These are phyloP conservation scores for Paramecium sexaurelia DNA, from an alignment of 73 alveolate genomes.

Conservation along the genomic window DNA sequence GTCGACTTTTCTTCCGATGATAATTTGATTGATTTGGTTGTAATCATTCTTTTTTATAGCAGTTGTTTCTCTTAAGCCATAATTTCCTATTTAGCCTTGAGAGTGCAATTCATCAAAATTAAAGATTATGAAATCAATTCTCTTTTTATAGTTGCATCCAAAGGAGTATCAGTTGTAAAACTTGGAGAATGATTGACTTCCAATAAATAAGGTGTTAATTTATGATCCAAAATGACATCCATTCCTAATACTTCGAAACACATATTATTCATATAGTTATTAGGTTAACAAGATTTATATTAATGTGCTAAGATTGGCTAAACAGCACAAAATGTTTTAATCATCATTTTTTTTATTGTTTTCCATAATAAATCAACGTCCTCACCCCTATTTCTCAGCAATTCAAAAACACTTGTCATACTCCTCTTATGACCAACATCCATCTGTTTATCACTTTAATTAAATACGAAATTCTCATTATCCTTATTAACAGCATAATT, in stretches of 20 bases:
- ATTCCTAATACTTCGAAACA: conserved; percentile 75
- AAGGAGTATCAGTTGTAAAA: conserved; percentile 72
- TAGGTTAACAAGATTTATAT: conserved; percentile 76
- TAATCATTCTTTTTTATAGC: conserved; percentile 62
- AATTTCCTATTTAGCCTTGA: conserved; percentile 25
- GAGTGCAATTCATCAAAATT: conserved; percentile 52
- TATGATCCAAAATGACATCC: conserved; percentile 70
- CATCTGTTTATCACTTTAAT: conserved; percentile 70
- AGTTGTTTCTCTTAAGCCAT: conserved; percentile 31
- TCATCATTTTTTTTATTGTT: conserved; percentile 71
- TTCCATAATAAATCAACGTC: conserved; percentile 69
- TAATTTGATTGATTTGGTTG: conserved; percentile 17
- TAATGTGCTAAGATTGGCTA: conserved; percentile 74
- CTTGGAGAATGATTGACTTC: conserved; percentile 77
- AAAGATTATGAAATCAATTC: conserved; percentile 59
- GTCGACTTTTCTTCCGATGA: conserved; percentile 61
- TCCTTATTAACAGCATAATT: conserved; percentile 91
- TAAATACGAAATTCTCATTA: conserved; percentile 79
- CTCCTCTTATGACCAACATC: conserved; percentile 82
- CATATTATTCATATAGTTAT: conserved; percentile 71
- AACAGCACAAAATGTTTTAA: conserved; percentile 74
- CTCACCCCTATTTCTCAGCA: conserved; percentile 66
- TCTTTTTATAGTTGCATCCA: conserved; percentile 65
- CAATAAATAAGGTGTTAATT: conserved; percentile 67
- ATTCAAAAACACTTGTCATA: conserved; percentile 68